phyloP scores from a whole-genome alignment of 371 early-diverging fungal genomes.

The Mortierella polycephala region DNA sequence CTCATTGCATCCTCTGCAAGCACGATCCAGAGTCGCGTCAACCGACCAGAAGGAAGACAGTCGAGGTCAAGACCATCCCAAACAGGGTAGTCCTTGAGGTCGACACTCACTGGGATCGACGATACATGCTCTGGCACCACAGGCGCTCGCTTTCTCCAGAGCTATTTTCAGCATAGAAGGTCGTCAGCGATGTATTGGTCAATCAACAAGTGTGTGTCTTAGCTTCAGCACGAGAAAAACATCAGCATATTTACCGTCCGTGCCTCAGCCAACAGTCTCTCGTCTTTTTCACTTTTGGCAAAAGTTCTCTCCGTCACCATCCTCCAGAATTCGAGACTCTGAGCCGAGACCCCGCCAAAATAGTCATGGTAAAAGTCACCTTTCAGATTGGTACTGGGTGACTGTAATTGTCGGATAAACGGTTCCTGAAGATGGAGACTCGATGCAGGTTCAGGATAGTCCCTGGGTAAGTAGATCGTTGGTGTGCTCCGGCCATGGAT shows the following conservation, averaged over 20 bases:
- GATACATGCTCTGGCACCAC: constrained; percentile 37
- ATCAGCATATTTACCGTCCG: constrained; percentile 47
- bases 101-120: constrained; percentile 18
- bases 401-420: constrained; percentile 29
- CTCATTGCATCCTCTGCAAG: constrained; percentile 71
- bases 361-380: constrained; percentile 30
- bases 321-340: constrained; percentile 63
- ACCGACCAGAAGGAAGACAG: constrained; percentile 60
- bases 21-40: constrained; percentile 69
- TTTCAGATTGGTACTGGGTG: constrained; percentile 36
- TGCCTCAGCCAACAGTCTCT: constrained; percentile 61
- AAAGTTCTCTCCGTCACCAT: constrained; percentile 60
- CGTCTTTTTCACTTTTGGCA: constrained; percentile 66
- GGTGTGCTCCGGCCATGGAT: constrained; percentile 49
- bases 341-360: constrained; percentile 30
- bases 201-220: background rate
- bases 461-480: constrained; percentile 36
- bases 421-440: constrained; percentile 40
- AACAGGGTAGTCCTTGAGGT: constrained; percentile 57
- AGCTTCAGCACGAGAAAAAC: background rate
- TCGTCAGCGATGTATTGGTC: background rate
- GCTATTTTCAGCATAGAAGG: constrained; percentile 16
- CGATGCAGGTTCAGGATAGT: constrained; percentile 29
- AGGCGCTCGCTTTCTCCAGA: constrained; percentile 63
- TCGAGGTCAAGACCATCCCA: constrained; percentile 60